Conservation (phyloP, 2,329 filamentous ascomycete species). For the Fusarium oligoseptatum region DNA sequence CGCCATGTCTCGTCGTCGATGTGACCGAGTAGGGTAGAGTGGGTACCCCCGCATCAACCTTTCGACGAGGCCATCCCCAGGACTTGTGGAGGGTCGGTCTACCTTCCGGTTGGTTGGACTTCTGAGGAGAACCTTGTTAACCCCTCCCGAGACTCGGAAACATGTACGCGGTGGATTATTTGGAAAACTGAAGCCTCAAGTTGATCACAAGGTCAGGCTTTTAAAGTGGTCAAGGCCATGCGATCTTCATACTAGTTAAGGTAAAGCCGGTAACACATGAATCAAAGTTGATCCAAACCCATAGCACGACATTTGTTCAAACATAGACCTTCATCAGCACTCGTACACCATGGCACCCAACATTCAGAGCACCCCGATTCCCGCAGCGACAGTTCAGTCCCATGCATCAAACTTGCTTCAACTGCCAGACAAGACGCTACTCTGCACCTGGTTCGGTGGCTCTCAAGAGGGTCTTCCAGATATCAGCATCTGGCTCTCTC, state of each 20-base stretch:
- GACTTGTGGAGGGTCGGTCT: constrained; percentile 5
- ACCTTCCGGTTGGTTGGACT: constrained; percentile 19
- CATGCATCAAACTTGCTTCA: constrained; percentile 60
- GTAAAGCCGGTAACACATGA: background rate
- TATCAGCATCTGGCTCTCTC: constrained; percentile 59
- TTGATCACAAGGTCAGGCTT: background rate
- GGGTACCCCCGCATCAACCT: constrained; percentile 23
- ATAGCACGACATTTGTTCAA: background rate
- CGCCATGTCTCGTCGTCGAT: background rate
- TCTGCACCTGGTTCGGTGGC: constrained; percentile 61
- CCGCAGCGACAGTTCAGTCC: constrained; percentile 57
- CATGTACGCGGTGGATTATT: constrained; percentile 1
- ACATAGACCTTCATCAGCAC: background rate
- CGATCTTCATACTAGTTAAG: background rate
- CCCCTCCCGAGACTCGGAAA: constrained; percentile 1
- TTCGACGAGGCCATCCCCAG: background rate
- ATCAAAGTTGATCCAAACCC: background rate
- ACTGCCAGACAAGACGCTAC: constrained; percentile 55
- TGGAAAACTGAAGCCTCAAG: background rate
- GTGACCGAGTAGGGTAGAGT: background rate
- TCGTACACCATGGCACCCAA: constrained; percentile 13
- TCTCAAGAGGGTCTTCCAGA: constrained; percentile 60
- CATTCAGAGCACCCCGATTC: constrained; percentile 45
- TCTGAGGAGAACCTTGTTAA: background rate
- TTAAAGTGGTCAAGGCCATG: background rate